A percentile compares a stretch with the other conserved stretches of the same genome.
These are phyloP conservation scores for Phaeosphaeria sp. DNA, from an alignment of 2,329 filamentous ascomycete genomes.

Conservation along the genomic window DNA sequence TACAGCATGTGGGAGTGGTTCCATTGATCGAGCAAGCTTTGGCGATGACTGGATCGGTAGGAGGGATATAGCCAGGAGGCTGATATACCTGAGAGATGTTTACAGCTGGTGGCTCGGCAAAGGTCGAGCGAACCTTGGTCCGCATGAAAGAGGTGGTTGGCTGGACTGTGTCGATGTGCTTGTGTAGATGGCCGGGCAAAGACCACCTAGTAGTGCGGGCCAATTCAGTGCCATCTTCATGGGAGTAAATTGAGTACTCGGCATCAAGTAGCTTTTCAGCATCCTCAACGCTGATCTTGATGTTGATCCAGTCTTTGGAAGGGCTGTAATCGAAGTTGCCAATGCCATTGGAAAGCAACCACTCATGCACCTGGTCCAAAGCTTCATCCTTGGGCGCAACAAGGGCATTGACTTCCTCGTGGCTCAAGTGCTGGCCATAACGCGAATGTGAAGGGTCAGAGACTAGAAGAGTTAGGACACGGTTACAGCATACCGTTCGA, in stretches of 20 bases:
- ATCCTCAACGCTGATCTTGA: slow-evolving; percentile 55
- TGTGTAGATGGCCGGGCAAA: slow-evolving; percentile 56
- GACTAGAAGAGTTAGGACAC: slow-evolving; percentile 37
- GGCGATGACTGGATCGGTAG: slow-evolving; percentile 1
- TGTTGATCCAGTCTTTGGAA: slow-evolving; percentile 61
- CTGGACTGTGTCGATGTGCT: slow-evolving; percentile 62
- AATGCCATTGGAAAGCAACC: slow-evolving; percentile 59
- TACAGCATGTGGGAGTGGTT: slow-evolving; percentile 49
- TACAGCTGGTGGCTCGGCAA: neutral
- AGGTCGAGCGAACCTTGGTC: neutral
- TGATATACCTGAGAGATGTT: neutral
- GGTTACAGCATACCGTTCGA: neutral
- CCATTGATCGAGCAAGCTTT: slow-evolving; percentile 46
- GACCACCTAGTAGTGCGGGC: slow-evolving; percentile 44
- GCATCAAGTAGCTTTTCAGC: slow-evolving; percentile 57
- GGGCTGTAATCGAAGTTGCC: slow-evolving; percentile 51
- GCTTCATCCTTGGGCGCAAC: slow-evolving; percentile 58
- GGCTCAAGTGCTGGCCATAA: slow-evolving; percentile 59
- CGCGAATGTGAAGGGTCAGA: slow-evolving; percentile 58
- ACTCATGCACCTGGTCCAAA: slow-evolving; percentile 56
- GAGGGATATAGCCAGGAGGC: neutral
- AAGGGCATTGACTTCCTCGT: slow-evolving; percentile 57
- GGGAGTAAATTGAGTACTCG: slow-evolving; percentile 53
- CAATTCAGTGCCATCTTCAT: slow-evolving; percentile 55
- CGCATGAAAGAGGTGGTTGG: slow-evolving; percentile 64